phyloP scores from a whole-genome alignment of 2,329 filamentous ascomycete genomes.

The Trichoderma simmonsii region DNA sequence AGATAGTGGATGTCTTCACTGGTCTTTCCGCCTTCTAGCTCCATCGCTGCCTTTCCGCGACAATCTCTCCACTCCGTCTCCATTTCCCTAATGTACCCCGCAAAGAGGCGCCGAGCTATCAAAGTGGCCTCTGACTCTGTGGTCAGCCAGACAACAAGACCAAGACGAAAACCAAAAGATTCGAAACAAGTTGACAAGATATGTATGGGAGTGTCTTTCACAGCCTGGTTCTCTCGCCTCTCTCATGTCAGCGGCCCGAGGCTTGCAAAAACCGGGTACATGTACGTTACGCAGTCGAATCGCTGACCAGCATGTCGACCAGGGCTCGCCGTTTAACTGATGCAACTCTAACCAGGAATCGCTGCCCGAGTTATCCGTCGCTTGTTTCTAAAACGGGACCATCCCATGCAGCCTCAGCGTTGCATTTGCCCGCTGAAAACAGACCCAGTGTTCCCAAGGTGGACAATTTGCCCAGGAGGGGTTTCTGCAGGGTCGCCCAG shows the following conservation, averaged over 20 bases:
- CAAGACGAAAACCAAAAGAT: not conserved
- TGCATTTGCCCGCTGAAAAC: not conserved
- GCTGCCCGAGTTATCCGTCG: constrained; percentile 6
- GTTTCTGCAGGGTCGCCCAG: not conserved
- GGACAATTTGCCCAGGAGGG: constrained; percentile 1
- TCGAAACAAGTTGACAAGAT: not conserved
- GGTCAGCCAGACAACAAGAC: not conserved
- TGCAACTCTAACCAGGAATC: not conserved
- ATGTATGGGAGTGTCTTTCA: not conserved
- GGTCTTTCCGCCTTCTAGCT: not conserved
- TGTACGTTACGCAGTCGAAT: not conserved
- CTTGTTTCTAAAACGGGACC: constrained; percentile 15
- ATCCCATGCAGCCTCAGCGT: constrained; percentile 9
- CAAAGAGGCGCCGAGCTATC: constrained; percentile 14
- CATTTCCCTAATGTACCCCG: constrained; percentile 16
- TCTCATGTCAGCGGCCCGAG: not conserved
- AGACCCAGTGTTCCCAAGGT: not conserved
- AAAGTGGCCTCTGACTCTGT: not conserved
- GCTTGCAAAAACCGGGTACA: not conserved
- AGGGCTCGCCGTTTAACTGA: not conserved
- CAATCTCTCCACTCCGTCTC: constrained; percentile 10
- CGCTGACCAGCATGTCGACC: not conserved
- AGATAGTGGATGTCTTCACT: not conserved
- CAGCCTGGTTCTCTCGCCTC: not conserved
- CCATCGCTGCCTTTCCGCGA: not conserved